phyloP scores from a whole-genome alignment of 1,284 basidiomycete genomes.

The Ustilago tritici region DNA sequence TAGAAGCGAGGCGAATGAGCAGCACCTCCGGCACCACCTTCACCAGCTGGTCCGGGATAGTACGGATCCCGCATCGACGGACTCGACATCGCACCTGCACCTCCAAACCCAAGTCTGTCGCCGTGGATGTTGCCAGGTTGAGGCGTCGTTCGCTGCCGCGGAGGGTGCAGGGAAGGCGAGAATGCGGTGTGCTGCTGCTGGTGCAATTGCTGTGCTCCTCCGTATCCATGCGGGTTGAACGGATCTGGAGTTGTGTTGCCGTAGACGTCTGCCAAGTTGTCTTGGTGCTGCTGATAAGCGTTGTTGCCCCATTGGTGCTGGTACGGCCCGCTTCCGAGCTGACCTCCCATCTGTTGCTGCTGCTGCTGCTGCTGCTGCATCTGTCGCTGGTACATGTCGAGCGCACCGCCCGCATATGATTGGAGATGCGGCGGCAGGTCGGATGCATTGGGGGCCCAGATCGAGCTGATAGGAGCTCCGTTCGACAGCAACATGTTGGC shows the following conservation, averaged over 20 bases:
- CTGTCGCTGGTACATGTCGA: slow-evolving; percentile 21
- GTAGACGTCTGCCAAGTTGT: slow-evolving; percentile 18
- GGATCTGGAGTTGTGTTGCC: slow-evolving; percentile 41
- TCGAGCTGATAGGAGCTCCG: slow-evolving; percentile 46
- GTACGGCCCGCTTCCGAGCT: neutral
- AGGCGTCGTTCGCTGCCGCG: slow-evolving; percentile 25
- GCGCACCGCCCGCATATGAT: slow-evolving; percentile 10
- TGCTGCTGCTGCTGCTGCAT: slow-evolving; percentile 23
- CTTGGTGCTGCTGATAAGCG: slow-evolving; percentile 20
- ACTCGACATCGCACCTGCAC: neutral
- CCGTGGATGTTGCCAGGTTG: slow-evolving; percentile 22
- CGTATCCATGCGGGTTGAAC: slow-evolving; percentile 41
- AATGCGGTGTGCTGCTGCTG: slow-evolving; percentile 1
- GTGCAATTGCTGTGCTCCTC: slow-evolving; percentile 18
- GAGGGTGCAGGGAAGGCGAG: neutral
- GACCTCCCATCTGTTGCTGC: slow-evolving; percentile 12
- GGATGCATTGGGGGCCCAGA: slow-evolving; percentile 41
- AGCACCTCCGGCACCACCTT: slow-evolving; percentile 3
- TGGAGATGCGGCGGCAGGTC: slow-evolving; percentile 30
- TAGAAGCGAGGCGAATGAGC: slow-evolving; percentile 18
- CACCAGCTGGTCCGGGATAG: slow-evolving; percentile 22
- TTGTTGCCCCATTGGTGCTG: slow-evolving; percentile 21
- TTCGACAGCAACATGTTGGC: slow-evolving; percentile 32
- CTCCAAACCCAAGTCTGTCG: slow-evolving; percentile 12
- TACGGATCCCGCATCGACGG: slow-evolving; percentile 17